Base-by-base conservation (phyloP, 306 rosid species). In the Sicyos edulis region DNA sequence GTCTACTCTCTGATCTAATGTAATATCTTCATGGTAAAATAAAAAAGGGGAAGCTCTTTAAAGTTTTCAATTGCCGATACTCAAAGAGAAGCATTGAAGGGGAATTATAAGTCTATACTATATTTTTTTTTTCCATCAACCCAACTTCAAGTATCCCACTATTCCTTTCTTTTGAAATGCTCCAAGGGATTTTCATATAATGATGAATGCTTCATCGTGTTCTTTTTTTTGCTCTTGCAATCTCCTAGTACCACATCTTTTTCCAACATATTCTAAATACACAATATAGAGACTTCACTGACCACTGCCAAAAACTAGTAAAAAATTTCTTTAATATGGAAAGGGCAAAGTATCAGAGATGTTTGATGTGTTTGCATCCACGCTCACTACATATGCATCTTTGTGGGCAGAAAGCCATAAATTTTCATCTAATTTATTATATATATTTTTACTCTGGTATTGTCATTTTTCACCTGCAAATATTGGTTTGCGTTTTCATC, bases 401-500 rank as follows among this genome's bases (percentile, higher is more conserved):
- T 4, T 32, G 37, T 32, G 37, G 37, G 37, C 37, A 32, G 37
- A 32, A 32, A 42, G n/a, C 52, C 52, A 64, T 64, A 42, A 64
- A 10, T 19, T 42, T 64, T 42, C 17, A 65, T 44, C 45, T 67
- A 67, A 47, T 67, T 67, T 21, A 67, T 67, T 67, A 14, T 13
- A 37, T 67, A 47, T 55, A 22, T 67, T 67, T 3, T 20, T 67
- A 45, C 55, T 7, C 40, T 47, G 55, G 55, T 1, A 45, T 29
- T 65, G 29, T 26, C 29, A 26, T 40, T 26, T 26, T 26, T 26
- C 29, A 26, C 55, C 55, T 67, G 54, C 56, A 13, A 53, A 71
- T 32, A 71, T 71, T 71, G 62, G 62, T 21, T 24, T 54, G 8
- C 5, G 75, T 40, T 71, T 62, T 16, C 49, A 16, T 20, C 44